A percentile compares a stretch with the other conserved stretches of the same genome.
phyloP scores from a whole-genome alignment of 2,329 filamentous ascomycete species.

The Stromatinia cepivora region DNA sequence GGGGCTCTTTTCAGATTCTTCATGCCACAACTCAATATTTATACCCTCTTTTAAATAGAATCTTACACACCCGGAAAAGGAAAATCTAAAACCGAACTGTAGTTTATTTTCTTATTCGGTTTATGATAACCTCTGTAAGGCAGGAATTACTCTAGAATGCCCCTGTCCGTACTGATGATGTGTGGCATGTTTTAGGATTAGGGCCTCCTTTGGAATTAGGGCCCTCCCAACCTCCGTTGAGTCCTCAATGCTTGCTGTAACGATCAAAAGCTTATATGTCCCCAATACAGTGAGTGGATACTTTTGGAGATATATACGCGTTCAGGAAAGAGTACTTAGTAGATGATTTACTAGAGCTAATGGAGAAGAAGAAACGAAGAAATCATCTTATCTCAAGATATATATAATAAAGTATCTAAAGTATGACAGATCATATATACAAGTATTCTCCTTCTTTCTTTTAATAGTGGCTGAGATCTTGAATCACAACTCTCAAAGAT shows the following conservation, averaged over 20 bases:
- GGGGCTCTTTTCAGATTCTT: background rate
- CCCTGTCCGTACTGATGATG: too few species aligned
- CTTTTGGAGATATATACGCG: background rate
- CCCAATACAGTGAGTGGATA: background rate
- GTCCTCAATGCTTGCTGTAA: background rate
- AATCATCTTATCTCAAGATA: background rate
- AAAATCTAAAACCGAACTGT: too few species aligned
- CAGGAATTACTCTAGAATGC: too few species aligned
- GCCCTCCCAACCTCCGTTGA: too few species aligned
- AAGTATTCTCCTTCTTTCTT: background rate
- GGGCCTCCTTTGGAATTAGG: too few species aligned
- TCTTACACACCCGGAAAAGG: too few species aligned
- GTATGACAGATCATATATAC: slow-evolving; percentile 1
- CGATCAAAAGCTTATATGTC: slow-evolving; percentile 2
- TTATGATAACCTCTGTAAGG: too few species aligned
- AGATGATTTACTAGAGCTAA: background rate
- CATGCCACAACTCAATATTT: background rate
- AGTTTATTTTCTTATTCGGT: too few species aligned
- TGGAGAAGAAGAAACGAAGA: background rate
- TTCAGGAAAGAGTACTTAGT: background rate
- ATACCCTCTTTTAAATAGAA: too few species aligned
- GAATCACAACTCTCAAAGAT: background rate
- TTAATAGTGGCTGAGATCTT: background rate
- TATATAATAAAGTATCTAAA: background rate
- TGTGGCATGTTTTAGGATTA: too few species aligned